Conservation (phyloP, 257 asterid genomes). For the Misopates orontium region DNA sequence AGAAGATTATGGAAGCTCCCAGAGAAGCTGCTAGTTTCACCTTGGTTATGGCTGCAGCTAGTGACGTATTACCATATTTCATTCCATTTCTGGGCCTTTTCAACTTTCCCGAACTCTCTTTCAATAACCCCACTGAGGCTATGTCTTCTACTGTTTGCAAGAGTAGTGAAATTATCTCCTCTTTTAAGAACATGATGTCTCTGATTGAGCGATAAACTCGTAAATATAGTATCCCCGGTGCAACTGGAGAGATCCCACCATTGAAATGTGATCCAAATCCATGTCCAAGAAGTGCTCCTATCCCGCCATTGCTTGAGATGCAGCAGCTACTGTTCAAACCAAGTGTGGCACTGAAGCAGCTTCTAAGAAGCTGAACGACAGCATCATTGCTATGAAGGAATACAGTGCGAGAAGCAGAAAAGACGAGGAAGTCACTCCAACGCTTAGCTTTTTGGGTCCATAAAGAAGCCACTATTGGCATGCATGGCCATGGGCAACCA, state of each 20-base stretch:
- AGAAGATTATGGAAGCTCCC: conserved; percentile 75
- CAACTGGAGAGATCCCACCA: conserved; percentile 90
- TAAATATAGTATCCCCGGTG: conserved; percentile 86
- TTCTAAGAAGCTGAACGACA: conserved; percentile 78
- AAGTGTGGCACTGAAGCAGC: conserved; percentile 73
- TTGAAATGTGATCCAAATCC: conserved; percentile 89
- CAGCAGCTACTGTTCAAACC: conserved; percentile 59
- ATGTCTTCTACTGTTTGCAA: conserved; percentile 76
- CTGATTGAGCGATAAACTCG: conserved; percentile 80
- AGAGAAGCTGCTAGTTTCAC: conserved; percentile 88
- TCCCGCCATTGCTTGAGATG: conserved; percentile 75
- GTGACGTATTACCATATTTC: conserved; percentile 53
- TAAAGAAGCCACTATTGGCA: conserved; percentile 93
- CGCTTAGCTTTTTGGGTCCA: conserved; percentile 96
- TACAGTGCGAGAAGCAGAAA: conserved; percentile 94
- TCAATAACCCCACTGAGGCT: conserved; percentile 38
- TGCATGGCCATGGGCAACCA: conserved; percentile 99
- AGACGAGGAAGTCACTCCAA: conserved; percentile 92
- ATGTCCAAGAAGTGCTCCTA: conserved; percentile 94
- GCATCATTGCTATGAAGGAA: conserved; percentile 91
- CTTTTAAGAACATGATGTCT: conserved; percentile 85
- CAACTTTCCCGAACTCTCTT: conserved; percentile 33
- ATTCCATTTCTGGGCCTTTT: conserved; percentile 45
- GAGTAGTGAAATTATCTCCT: conserved; percentile 70
- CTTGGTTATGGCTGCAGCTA: conserved; percentile 64